Percentiles rank a stretch among this genome's conserved stretches.
Evolutionary conservation across 495 filamentous ascomycete genomes (phyloP).

Genomic region (Annulohypoxylon stygium): DNA sequence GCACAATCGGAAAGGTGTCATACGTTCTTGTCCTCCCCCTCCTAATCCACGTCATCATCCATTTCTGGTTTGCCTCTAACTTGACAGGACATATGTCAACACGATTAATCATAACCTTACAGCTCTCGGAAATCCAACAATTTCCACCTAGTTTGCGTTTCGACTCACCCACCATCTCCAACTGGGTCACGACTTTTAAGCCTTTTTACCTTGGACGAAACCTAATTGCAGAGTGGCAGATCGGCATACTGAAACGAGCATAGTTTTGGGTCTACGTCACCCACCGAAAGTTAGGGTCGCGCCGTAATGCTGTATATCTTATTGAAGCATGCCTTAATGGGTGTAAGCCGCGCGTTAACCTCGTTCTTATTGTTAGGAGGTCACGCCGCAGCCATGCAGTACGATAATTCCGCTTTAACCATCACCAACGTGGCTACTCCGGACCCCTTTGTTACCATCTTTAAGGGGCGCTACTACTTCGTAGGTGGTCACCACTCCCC

Average conservation of each 20-base stretch:
- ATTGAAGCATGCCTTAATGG: constrained; percentile 38
- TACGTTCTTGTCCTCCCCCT: constrained; percentile 10
- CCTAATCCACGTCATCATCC: constrained; percentile 21
- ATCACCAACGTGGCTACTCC: constrained; percentile 50
- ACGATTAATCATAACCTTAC: constrained; percentile 35
- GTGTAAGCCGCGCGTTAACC: constrained; percentile 41
- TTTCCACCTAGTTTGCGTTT: constrained; percentile 11
- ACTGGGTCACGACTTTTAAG: constrained; percentile 20
- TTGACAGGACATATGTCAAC: constrained; percentile 11
- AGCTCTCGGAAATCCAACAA: background rate
- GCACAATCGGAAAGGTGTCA: constrained; percentile 16
- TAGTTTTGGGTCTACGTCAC: constrained; percentile 33
- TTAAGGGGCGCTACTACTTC: constrained; percentile 47
- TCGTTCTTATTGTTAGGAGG: constrained; percentile 37
- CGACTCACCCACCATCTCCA: background rate
- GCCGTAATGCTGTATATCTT: constrained; percentile 40
- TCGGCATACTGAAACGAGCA: constrained; percentile 40
- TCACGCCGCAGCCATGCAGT: constrained; percentile 41
- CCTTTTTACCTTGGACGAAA: constrained; percentile 16
- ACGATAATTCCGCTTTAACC: constrained; percentile 50
- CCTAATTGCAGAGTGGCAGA: constrained; percentile 38
- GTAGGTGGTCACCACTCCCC: constrained; percentile 26
- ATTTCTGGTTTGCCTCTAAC: background rate
- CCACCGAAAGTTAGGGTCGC: constrained; percentile 15
- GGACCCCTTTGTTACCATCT: constrained; percentile 48